Evolutionary conservation across 163 green algal genomes (phyloP).

Genomic region (Scenedesmus sp.): DNA sequence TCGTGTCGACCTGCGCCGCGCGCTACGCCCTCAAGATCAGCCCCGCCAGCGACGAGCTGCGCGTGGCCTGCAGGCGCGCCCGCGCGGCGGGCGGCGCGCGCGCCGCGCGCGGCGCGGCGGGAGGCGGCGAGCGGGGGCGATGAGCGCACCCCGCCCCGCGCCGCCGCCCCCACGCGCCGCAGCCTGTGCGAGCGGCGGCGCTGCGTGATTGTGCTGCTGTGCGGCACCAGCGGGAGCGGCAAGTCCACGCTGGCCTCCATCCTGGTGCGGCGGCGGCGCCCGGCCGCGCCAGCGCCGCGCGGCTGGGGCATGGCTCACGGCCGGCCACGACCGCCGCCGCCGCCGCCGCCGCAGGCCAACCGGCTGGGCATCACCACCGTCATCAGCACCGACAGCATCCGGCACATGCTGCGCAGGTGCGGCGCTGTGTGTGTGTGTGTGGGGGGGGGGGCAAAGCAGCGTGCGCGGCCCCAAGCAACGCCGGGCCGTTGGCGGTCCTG

Average conservation of each 20-base stretch:
- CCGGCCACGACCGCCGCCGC: too few relatives aligned
- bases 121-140: too few relatives aligned
- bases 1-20: slow-evolving; percentile 53
- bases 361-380: slow-evolving; percentile 90
- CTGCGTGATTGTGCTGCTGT: slow-evolving; percentile 86
- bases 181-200: slow-evolving; percentile 69
- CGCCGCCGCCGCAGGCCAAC: slow-evolving; percentile 69
- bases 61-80: slow-evolving; percentile 61
- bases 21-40: slow-evolving; percentile 58
- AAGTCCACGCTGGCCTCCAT: slow-evolving; percentile 97
- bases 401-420: slow-evolving; percentile 52
- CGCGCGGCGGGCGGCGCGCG: neutral
- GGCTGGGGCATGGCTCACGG: too few relatives aligned
- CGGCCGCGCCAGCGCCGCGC: neutral
- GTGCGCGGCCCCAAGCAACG: too few relatives aligned
- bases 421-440: too few relatives aligned
- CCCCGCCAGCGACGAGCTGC: slow-evolving; percentile 57
- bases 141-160: too few relatives aligned
- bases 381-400: slow-evolving; percentile 90
- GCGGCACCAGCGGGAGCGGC: slow-evolving; percentile 92
- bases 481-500: too few relatives aligned
- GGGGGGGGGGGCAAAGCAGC: too few relatives aligned
- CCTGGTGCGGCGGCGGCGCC: slow-evolving; percentile 60
- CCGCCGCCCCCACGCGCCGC: too few relatives aligned
- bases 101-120: neutral